phyloP scores from a whole-genome alignment of 169 alveolate genomes.

The Babesia divergens region DNA sequence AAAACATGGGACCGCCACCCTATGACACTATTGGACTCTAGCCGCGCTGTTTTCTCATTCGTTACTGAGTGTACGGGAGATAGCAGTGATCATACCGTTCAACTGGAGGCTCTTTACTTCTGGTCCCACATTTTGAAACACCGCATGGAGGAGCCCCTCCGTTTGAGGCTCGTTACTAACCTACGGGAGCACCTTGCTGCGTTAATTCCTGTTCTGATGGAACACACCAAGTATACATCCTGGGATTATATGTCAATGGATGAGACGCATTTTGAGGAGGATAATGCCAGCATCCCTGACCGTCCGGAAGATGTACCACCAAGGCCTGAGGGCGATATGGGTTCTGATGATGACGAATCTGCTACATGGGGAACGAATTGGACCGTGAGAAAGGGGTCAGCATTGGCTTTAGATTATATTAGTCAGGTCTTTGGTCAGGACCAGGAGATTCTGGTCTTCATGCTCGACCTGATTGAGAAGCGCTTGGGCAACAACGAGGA shows the following conservation, averaged over 20 bases:
- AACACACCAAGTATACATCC: constrained; percentile 77
- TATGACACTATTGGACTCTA: constrained; percentile 65
- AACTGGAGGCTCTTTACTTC: constrained; percentile 80
- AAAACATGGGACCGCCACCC: constrained; percentile 72
- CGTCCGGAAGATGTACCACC: constrained; percentile 77
- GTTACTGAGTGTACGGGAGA: constrained; percentile 74
- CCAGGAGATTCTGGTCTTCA: constrained; percentile 71
- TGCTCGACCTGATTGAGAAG: constrained; percentile 72
- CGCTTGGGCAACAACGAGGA: constrained; percentile 68
- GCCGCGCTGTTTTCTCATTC: constrained; percentile 72
- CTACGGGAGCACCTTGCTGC: constrained; percentile 57
- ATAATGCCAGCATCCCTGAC: constrained; percentile 80
- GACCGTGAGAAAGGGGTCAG: constrained; percentile 88
- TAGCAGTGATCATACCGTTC: constrained; percentile 70
- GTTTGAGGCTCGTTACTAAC: constrained; percentile 35
- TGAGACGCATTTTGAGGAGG: constrained; percentile 83
- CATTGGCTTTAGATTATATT: constrained; percentile 76
- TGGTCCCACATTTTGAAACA: constrained; percentile 75
- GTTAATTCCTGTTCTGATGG: constrained; percentile 66
- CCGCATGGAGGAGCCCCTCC: constrained; percentile 60
- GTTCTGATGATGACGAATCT: constrained; percentile 70
- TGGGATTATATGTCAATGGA: constrained; percentile 87
- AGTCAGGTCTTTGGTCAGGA: constrained; percentile 75
- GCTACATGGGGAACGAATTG: constrained; percentile 87
- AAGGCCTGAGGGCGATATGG: constrained; percentile 56